Percentiles rank a stretch among this genome's conserved stretches.
phyloP scores from a whole-genome alignment of 2,329 filamentous ascomycete genomes.

The Colletotrichum shisoi region DNA sequence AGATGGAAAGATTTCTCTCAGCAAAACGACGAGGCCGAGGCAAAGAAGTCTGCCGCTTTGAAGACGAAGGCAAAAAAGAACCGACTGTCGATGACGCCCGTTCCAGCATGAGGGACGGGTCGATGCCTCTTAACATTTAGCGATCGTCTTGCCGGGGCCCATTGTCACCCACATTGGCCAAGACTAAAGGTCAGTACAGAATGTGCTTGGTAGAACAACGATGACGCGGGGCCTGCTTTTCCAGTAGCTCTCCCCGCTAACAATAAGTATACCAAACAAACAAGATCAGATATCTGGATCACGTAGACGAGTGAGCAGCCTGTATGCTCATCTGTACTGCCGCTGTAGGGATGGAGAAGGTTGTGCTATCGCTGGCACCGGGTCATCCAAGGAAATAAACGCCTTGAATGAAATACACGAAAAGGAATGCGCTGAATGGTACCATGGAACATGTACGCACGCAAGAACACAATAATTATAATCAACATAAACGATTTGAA shows the following conservation, averaged over 20 bases:
- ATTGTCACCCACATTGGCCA: background rate
- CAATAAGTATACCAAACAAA: background rate
- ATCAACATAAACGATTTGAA: conserved; percentile 2
- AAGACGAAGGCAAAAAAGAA: conserved; percentile 58
- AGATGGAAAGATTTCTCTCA: conserved; percentile 88
- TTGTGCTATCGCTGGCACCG: background rate
- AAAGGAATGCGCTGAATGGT: conserved; percentile 18
- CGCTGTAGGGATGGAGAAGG: background rate
- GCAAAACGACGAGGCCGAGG: conserved; percentile 55
- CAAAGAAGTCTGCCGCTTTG: conserved; percentile 52
- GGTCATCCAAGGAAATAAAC: background rate
- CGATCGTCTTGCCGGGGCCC: background rate
- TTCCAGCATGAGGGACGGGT: conserved; percentile 18
- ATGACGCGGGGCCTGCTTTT: background rate
- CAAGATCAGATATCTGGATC: background rate
- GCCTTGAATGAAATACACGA: conserved; percentile 7
- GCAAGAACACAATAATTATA: conserved; percentile 20
- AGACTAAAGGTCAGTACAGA: too few species aligned
- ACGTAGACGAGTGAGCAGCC: background rate
- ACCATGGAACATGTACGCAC: conserved; percentile 14
- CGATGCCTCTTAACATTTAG: background rate
- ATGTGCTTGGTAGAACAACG: background rate
- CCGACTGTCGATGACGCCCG: conserved; percentile 49
- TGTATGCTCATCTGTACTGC: background rate
- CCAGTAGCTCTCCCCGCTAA: background rate